Evolutionary conservation across 345 rosid genomes (phyloP), one percentile per base, ranked within the genome.

Genomic region (Kandelia obovata): DNA sequence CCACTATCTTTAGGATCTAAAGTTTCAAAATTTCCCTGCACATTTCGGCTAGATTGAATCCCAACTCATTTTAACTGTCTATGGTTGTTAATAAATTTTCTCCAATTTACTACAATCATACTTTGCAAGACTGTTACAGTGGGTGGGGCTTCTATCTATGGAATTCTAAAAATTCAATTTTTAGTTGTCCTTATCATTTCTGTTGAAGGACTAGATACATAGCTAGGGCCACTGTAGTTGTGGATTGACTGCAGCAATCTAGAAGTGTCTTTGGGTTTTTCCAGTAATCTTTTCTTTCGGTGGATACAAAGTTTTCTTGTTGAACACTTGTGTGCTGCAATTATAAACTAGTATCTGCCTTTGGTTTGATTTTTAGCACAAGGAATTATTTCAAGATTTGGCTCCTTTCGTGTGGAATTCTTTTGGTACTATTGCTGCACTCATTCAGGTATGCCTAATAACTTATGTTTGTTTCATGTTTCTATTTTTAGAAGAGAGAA

Each of bases 401-500:
- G 74, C 78, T 63, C 74, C 78, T 64, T 75, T 75, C 71, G 63
- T 75, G 71, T 70, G 67, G 67, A 59, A 65, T 64, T 69, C 71
- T 75, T 69, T 75, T 75, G 74, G 74, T 75, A 75, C 78, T 69
- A 75, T 75, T 75, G 78, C 70, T 75, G 78, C 70, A 62, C 71
- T 75, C 66, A 65, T 77, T 16, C 80, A 71, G 72, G 72, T 77
- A 66, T 76, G 71, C 73, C 78, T 83, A 66, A 76, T 67, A 49
- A 58, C 78, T 72, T 79, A 10, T 75, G 68, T 78, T 78, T 61
- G 37, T 67, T 71, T 68, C 64, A 83, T 67, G 71, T 77, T 70
- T 57, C 62, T 10, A 56, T 74, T 71, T 82, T 77, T 81, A 91
- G 92, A 94, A 86, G 86, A 86, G 95, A 82, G 98, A 94, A 72